A percentile compares a stretch with the other conserved stretches of the same genome.
Evolutionary conservation across 169 alveolate genomes (phyloP).

Genomic region (Cyclospora cayetanensis): DNA sequence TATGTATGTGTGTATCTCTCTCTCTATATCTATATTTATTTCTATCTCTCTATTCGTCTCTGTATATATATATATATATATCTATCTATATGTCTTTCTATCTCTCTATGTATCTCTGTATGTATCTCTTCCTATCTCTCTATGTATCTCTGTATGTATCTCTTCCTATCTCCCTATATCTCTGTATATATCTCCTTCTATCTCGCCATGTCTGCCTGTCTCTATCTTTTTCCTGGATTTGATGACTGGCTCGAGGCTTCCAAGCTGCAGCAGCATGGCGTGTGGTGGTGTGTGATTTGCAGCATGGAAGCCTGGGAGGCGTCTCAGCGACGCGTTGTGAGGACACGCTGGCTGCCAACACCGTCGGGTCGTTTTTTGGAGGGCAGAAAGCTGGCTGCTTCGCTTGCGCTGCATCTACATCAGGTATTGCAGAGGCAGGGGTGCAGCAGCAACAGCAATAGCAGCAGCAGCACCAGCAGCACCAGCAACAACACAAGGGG

Average conservation of each 20-base stretch:
- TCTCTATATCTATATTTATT: neutral
- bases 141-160: neutral
- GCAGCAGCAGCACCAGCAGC: neutral
- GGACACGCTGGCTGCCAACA: slow-evolving; percentile 54
- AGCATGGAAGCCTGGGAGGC: slow-evolving; percentile 72
- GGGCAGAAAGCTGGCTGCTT: slow-evolving; percentile 61
- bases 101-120: neutral
- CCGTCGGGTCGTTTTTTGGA: slow-evolving; percentile 33
- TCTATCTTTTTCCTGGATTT: no score
- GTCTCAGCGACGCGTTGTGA: slow-evolving; percentile 54
- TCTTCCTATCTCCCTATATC: neutral
- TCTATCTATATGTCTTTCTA: neutral
- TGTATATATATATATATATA: neutral
- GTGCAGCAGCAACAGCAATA: slow-evolving; percentile 20
- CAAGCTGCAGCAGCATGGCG: neutral
- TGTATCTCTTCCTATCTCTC: neutral
- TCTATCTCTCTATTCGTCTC: neutral
- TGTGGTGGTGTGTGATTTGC: slow-evolving; percentile 21
- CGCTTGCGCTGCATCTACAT: slow-evolving; percentile 61
- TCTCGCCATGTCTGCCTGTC: neutral
- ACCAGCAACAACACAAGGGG: neutral
- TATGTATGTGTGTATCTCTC: neutral
- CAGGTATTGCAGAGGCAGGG: slow-evolving; percentile 57
- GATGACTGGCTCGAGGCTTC: no score
- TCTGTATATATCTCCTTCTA: neutral